phyloP scores from a whole-genome alignment of 2,329 filamentous ascomycete genomes.

The Fusarium hainanense region DNA sequence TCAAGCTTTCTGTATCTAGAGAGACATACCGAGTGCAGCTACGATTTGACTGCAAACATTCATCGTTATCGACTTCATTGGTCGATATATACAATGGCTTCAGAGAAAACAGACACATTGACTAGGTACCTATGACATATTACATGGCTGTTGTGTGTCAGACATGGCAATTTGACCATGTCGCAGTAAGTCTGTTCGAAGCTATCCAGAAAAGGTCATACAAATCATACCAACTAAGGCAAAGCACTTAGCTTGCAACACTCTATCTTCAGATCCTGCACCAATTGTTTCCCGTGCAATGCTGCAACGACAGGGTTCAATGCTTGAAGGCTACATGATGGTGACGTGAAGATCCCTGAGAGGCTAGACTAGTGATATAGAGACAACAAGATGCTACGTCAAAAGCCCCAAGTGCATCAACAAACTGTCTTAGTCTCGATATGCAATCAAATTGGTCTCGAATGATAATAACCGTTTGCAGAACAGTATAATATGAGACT shows the following conservation, averaged over 20 bases:
- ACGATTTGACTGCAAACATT: background rate
- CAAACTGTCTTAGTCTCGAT: background rate
- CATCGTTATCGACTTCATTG: background rate
- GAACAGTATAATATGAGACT: background rate
- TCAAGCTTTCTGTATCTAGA: background rate
- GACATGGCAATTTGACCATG: background rate
- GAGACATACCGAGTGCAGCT: background rate
- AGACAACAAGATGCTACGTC: background rate
- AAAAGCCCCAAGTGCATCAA: background rate
- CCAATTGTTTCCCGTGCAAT: slow-evolving; percentile 7
- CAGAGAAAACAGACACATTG: background rate
- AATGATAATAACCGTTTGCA: background rate
- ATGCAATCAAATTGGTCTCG: background rate
- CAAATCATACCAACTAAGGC: background rate
- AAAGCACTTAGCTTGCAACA: background rate
- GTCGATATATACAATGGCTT: background rate
- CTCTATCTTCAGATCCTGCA: background rate
- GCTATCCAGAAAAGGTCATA: background rate
- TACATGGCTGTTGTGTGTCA: background rate
- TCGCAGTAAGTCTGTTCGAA: background rate
- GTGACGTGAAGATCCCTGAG: slow-evolving; percentile 33
- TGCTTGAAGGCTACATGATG: slow-evolving; percentile 31
- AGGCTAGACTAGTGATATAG: slow-evolving; percentile 19
- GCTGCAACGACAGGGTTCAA: slow-evolving; percentile 36
- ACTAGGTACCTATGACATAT: background rate